Evolutionary conservation across 2,329 filamentous ascomycete species (phyloP), one percentile per base, ranked within the genome.

Genomic region (Cladosporium sp.): DNA sequence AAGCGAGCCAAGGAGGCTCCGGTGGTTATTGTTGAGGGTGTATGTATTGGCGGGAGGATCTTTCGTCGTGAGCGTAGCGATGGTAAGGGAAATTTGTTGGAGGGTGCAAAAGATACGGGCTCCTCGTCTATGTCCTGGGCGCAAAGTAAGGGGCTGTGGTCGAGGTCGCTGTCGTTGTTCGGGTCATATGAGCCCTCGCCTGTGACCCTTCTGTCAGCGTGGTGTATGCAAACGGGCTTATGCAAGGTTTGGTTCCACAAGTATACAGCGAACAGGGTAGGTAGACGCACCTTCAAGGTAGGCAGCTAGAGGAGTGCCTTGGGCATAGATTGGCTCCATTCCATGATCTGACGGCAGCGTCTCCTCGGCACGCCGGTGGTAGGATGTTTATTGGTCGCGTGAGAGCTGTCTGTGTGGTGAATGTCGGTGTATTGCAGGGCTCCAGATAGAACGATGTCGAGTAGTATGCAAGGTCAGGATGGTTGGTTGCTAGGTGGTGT

Each of bases 251-350:
- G 51, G 51, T 54, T 54, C 7, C 26, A n/a, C 51, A 32, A 54
- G 28, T 21, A 14, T 4, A 23, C 39, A n/a, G n/a, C 51, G 26
- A n/a, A 11, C 26, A 28, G 28, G 49, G 28, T 8, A 23, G 39
- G 16, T 18, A 21, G 65, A 79, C 83, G 74, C 79, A 95, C 93
- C 93, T 87, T 93, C 89, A 72, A 97, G 88, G 81, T 95, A 95
- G 75, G 91, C 88, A 76, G 92, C 93, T 80, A 97, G 85, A 73
- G 93, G 93, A 77, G 91, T 91, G 81, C 93, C 89, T 81, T 95
- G 88, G 80, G 91, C 91, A 72, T 97, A 88, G 73, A 97, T 85
- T 75, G 91, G 88, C 85, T 97, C 93, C 93, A 97, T 95, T 78
- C 71, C 73, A 72, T 79, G 67, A 68, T 53, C 18, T 36, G 60